These are phyloP conservation scores for Bocquillonia castaneifolia DNA, from an alignment of 441 rosid species.

Conservation along the genomic window DNA sequence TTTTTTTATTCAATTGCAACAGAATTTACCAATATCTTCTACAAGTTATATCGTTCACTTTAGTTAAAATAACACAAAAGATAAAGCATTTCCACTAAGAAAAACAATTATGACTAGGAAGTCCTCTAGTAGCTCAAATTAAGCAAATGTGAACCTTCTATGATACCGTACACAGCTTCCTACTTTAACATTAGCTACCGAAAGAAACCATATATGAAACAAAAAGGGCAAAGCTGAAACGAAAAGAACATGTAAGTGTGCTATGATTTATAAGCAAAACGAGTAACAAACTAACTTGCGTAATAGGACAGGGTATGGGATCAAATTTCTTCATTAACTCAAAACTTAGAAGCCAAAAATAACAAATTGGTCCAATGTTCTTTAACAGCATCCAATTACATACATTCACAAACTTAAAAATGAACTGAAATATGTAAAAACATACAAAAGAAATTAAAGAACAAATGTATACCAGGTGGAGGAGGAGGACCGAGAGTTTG, in stretches of 20 bases:
- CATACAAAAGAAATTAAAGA: background rate
- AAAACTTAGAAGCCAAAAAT: too few relatives aligned
- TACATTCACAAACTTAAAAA: too few relatives aligned
- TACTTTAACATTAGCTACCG: background rate
- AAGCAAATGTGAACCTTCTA: background rate
- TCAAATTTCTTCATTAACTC: background rate
- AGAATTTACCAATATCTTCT: too few relatives aligned
- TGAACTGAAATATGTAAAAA: too few relatives aligned
- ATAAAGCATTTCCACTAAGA: too few relatives aligned
- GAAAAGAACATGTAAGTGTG: background rate
- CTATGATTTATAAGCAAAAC: too few relatives aligned
- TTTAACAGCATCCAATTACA: too few relatives aligned
- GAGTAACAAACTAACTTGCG: background rate
- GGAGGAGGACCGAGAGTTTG: slow-evolving; percentile 57
- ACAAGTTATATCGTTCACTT: background rate
- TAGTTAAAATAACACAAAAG: background rate
- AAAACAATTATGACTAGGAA: background rate
- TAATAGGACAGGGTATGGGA: background rate
- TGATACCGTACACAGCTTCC: background rate
- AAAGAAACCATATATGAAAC: background rate
- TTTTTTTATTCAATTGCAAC: too few relatives aligned
- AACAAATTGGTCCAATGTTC: too few relatives aligned
- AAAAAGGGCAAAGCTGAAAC: background rate
- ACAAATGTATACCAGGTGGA: slow-evolving; percentile 51
- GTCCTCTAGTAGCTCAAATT: background rate